Evolutionary conservation across 2,329 filamentous ascomycete genomes (phyloP), one percentile per base, ranked within the genome.

Genomic region (Calonectria leucothoes): DNA sequence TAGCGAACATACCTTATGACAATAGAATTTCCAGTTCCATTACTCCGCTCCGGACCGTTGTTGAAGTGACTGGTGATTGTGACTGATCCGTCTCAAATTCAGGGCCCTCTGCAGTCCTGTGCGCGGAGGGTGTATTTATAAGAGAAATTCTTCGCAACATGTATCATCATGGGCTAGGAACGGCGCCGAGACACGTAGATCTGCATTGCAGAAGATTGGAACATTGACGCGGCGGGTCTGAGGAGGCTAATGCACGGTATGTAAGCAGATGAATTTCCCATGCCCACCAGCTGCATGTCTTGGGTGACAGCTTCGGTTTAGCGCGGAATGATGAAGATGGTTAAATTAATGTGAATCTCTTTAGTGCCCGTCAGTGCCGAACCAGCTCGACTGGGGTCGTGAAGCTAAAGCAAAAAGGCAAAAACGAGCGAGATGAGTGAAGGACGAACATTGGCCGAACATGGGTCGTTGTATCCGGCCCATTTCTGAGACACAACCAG

Each of bases 101-200:
- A n/a, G 4, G n/a, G 23, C 1, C 3, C n/a, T 15, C n/a, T 4
- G 0, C 29, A 3, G 5, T 11, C 4, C 4, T 15, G 20, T 27
- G 25, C 6, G 12, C 20, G 31, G 6, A 8, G 1, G 17, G 6
- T 12, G 51, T n/a, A 29, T 39, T 17, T 23, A 23, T 12, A 10
- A n/a, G 15, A 33, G 10, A 12, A 15, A n/a, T 39, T 11, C 4
- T 61, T 23, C 15, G 20, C 33, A n/a, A n/a, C n/a, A n/a, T n/a
- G 25, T 17, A 15, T 39, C 14, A 17, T 29, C 31, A 29, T 12
- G 7, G 27, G n/a, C n/a, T n/a, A n/a, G 23, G 27, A 14, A 7
- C 14, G 23, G 33, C 23, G 20, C 1, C 31, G 20, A 39, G 8
- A 33, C 33, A 23, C 7, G 10, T 27, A 23, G 35, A 39, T 39